Evolutionary conservation across 2,329 filamentous ascomycete species (phyloP).

Genomic region (Ascochyta fabae): DNA sequence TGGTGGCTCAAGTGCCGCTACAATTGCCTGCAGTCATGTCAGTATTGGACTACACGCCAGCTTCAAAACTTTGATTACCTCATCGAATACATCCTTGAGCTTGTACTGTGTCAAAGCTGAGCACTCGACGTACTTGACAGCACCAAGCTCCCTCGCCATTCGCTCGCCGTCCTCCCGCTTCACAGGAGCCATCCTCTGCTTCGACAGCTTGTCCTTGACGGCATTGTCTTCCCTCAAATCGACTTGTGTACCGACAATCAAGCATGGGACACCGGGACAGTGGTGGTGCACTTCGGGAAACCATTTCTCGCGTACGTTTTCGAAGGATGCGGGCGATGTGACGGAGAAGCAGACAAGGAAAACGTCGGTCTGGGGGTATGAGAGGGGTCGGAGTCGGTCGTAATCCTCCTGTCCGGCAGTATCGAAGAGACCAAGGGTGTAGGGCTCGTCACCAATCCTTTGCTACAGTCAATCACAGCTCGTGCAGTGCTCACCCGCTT

Average conservation of each 20-base stretch:
- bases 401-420: conserved; percentile 99
- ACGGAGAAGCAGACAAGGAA: conserved; percentile 99
- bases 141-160: conserved; percentile 97
- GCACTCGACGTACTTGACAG: conserved; percentile 98
- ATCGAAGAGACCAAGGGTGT: conserved; percentile 96
- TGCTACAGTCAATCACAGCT: conserved; percentile 32
- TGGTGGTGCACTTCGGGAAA: conserved; percentile 99
- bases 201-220: conserved; percentile 87
- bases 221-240: conserved; percentile 89
- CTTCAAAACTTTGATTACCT: conserved; percentile 65
- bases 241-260: conserved; percentile 97
- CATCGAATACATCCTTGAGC: conserved; percentile 98
- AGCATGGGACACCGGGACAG: conserved; percentile 94
- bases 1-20: conserved; percentile 90
- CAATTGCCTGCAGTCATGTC: conserved; percentile 73
- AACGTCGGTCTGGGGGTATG: conserved; percentile 97
- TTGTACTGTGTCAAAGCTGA: conserved; percentile 98
- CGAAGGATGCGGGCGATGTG: conserved; percentile 95
- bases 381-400: conserved; percentile 92
- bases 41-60: conserved; percentile 3
- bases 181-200: conserved; percentile 96
- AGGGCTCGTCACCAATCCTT: conserved; percentile 99
- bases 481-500: neutral
- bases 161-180: conserved; percentile 90
- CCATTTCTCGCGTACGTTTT: conserved; percentile 99